phyloP scores from a whole-genome alignment of 768 basidiomycete species.

The Cystofilobasidium capitatum region DNA sequence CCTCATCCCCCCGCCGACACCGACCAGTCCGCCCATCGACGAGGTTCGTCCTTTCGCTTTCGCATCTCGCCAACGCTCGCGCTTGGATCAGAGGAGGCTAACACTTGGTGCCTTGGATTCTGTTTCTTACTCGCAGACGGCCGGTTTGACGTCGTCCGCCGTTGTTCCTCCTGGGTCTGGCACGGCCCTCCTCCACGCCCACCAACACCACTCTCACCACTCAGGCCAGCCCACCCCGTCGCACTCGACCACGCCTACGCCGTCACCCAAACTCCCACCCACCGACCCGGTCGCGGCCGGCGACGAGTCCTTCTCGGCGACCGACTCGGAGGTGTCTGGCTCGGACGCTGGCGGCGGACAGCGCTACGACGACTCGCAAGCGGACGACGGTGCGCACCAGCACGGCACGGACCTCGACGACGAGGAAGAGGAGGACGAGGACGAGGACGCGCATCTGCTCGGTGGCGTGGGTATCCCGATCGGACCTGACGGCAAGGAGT shows the following conservation, averaged over 20 bases:
- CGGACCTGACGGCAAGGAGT: constrained; percentile 76
- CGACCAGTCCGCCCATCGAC: constrained; percentile 11
- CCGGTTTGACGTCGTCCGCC: constrained; percentile 24
- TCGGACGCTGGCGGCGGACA: neutral
- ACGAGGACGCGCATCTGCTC: constrained; percentile 81
- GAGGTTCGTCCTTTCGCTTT: constrained; percentile 15
- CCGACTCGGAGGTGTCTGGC: constrained; percentile 22
- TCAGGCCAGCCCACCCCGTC: constrained; percentile 14
- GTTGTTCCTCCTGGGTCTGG: constrained; percentile 26
- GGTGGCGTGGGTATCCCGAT: constrained; percentile 93
- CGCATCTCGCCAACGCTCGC: neutral
- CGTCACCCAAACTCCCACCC: neutral
- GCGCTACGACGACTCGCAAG: constrained; percentile 12
- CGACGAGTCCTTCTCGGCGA: constrained; percentile 13
- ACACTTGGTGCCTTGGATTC: neutral
- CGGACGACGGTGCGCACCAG: neutral
- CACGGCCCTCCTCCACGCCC: constrained; percentile 3
- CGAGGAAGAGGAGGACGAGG: constrained; percentile 49
- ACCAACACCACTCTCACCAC: constrained; percentile 2
- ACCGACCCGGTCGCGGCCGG: neutral
- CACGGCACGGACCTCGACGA: constrained; percentile 21
- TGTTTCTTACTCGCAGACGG: constrained; percentile 11
- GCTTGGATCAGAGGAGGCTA: neutral
- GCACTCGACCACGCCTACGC: neutral
- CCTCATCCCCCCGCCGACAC: constrained; percentile 10